Conservation (phyloP, 129 eudicot genomes). For the Helianthus tuberosus region DNA sequence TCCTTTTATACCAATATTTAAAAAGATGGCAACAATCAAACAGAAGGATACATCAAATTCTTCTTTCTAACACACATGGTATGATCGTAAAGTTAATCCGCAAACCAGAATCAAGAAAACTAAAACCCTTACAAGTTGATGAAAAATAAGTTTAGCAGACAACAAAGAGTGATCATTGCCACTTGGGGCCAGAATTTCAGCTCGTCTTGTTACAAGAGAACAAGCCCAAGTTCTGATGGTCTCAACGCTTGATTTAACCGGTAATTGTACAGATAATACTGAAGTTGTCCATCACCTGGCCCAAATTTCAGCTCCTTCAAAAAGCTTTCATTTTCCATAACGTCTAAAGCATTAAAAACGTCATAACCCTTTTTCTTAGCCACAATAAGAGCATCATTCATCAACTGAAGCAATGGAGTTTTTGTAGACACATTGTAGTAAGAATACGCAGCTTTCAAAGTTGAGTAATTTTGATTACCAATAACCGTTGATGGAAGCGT, state of each 20-base stretch:
- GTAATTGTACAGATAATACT: conserved; percentile 50
- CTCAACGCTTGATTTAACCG: conserved; percentile 39
- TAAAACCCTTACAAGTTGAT: conserved; percentile 15
- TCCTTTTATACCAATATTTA: not conserved
- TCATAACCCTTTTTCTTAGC: conserved; percentile 63
- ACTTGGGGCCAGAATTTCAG: conserved; percentile 71
- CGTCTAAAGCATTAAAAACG: conserved; percentile 67
- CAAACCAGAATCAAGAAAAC: conserved; percentile 31
- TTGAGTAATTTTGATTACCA: conserved; percentile 54
- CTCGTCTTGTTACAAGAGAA: conserved; percentile 59
- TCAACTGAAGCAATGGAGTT: conserved; percentile 62
- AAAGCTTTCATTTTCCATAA: conserved; percentile 54
- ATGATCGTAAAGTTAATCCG: conserved; percentile 15
- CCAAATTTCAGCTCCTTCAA: conserved; percentile 59
- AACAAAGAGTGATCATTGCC: conserved; percentile 28
- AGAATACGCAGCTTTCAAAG: conserved; percentile 61
- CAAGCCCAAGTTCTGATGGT: conserved; percentile 58
- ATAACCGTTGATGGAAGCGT: conserved; percentile 56
- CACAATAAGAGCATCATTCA: conserved; percentile 63
- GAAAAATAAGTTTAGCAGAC: conserved; percentile 30
- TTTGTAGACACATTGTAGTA: conserved; percentile 60
- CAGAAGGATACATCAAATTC: conserved; percentile 3
- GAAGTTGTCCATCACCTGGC: conserved; percentile 58
- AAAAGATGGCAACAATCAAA: conserved; percentile 21
- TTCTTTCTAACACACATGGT: conserved; percentile 24